Conservation (phyloP, 768 basidiomycete species). For the Podaxis pistillaris region DNA sequence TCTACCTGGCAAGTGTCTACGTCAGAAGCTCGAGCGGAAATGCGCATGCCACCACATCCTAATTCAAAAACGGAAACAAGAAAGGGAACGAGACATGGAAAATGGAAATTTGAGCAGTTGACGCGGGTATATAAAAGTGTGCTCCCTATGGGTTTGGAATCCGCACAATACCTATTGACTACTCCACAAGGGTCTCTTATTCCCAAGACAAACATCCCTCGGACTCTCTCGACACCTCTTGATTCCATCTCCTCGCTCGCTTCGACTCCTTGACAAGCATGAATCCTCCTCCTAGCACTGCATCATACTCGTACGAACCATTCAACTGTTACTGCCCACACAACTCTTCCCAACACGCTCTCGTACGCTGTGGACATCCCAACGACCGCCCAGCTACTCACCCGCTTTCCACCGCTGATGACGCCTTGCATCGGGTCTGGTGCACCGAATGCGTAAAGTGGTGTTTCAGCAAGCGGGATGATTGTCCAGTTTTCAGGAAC, state of each 20-base stretch:
- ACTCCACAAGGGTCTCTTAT: background rate
- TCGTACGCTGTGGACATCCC: constrained; percentile 28
- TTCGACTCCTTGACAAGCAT: background rate
- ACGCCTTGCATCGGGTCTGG: constrained; percentile 29
- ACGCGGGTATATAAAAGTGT: constrained; percentile 2
- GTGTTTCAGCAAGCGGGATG: constrained; percentile 21
- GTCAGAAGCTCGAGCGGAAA: constrained; percentile 9
- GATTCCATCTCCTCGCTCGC: background rate
- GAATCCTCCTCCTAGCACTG: background rate
- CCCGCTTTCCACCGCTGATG: constrained; percentile 23
- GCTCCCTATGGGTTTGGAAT: background rate
- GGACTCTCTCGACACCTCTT: background rate
- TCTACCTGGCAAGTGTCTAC: constrained; percentile 11
- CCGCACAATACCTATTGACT: background rate
- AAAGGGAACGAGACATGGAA: background rate
- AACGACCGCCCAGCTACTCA: constrained; percentile 23
- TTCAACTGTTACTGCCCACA: constrained; percentile 21
- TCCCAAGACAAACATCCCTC: background rate
- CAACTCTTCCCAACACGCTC: constrained; percentile 17
- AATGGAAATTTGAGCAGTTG: background rate
- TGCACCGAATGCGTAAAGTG: constrained; percentile 26
- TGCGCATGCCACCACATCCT: background rate
- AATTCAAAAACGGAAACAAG: constrained; percentile 1
- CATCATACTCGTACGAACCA: constrained; percentile 17
- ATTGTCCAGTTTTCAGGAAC: constrained; percentile 7